These are phyloP conservation scores for Penicillium decumbens DNA, from an alignment of 2,329 filamentous ascomycete genomes.

Conservation along the genomic window DNA sequence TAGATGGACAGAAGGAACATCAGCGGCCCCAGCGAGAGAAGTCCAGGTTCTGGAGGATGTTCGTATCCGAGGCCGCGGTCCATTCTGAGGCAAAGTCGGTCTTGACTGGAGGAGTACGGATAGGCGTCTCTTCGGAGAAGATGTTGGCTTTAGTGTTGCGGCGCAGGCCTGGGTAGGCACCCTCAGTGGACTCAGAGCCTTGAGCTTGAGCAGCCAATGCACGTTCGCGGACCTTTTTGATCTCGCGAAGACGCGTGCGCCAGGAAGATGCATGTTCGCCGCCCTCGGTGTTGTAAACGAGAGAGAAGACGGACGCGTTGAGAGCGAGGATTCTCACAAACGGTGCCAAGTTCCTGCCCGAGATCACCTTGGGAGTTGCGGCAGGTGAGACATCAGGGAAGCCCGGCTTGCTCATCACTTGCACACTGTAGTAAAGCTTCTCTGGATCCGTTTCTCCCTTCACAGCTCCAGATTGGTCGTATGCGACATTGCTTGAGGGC, in stretches of 20 bases:
- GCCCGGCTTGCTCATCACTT: slow-evolving; percentile 79
- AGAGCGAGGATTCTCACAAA: slow-evolving; percentile 86
- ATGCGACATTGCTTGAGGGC: slow-evolving; percentile 55
- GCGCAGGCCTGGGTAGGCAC: slow-evolving; percentile 32
- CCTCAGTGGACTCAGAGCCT: slow-evolving; percentile 27
- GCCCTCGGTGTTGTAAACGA: slow-evolving; percentile 72
- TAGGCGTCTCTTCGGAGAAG: slow-evolving; percentile 33
- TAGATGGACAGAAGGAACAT: slow-evolving; percentile 1
- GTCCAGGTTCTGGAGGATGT: slow-evolving; percentile 39
- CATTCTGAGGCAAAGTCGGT: slow-evolving; percentile 37
- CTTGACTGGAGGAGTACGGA: slow-evolving; percentile 30
- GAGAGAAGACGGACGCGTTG: slow-evolving; percentile 88
- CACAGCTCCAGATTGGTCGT: slow-evolving; percentile 35
- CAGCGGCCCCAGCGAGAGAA: slow-evolving; percentile 43
- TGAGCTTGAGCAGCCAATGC: slow-evolving; percentile 31
- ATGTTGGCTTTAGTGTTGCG: slow-evolving; percentile 39
- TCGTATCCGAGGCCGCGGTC: slow-evolving; percentile 36
- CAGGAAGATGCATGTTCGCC: slow-evolving; percentile 85
- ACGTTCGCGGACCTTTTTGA: slow-evolving; percentile 70
- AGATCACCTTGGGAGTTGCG: slow-evolving; percentile 82
- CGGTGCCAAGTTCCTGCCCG: slow-evolving; percentile 70
- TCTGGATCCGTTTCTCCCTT: slow-evolving; percentile 32
- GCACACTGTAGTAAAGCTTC: slow-evolving; percentile 73
- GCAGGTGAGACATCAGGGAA: slow-evolving; percentile 91
- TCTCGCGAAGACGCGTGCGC: slow-evolving; percentile 79